A percentile compares a stretch with the other conserved stretches of the same genome.
phyloP scores from a whole-genome alignment of 768 basidiomycete species.

The Agrocybe pediades region DNA sequence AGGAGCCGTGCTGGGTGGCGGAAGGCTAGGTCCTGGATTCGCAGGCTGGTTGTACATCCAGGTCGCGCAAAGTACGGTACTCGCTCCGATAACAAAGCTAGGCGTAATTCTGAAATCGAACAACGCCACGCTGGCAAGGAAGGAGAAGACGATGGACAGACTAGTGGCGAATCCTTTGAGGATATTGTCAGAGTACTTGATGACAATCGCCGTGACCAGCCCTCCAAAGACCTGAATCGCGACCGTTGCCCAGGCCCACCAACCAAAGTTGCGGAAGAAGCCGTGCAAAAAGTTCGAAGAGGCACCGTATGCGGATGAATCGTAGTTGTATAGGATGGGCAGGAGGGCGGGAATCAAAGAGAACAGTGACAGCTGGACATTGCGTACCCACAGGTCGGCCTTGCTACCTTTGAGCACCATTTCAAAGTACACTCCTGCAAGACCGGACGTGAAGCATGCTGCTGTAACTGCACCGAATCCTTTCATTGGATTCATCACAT shows the following conservation, averaged over 20 bases:
- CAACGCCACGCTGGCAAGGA: slow-evolving; percentile 88
- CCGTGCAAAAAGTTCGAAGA: slow-evolving; percentile 52
- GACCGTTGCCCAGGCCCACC: slow-evolving; percentile 97
- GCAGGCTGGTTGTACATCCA: slow-evolving; percentile 92
- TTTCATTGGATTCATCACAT: slow-evolving; percentile 81
- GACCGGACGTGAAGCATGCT: slow-evolving; percentile 94
- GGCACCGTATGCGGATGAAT: slow-evolving; percentile 39
- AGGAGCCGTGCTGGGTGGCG: slow-evolving; percentile 4
- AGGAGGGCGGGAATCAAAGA: slow-evolving; percentile 88
- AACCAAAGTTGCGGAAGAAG: slow-evolving; percentile 85
- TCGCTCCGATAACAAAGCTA: slow-evolving; percentile 83
- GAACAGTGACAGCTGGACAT: slow-evolving; percentile 95
- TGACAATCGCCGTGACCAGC: slow-evolving; percentile 91
- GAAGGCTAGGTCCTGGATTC: slow-evolving; percentile 31
- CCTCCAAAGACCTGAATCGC: slow-evolving; percentile 90
- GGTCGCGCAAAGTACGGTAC: slow-evolving; percentile 85
- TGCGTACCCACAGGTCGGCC: slow-evolving; percentile 94
- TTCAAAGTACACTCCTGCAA: slow-evolving; percentile 98
- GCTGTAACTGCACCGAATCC: slow-evolving; percentile 91
- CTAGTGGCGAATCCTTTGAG: slow-evolving; percentile 97
- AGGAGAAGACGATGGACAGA: slow-evolving; percentile 91
- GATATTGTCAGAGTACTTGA: slow-evolving; percentile 96
- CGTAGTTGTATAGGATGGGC: slow-evolving; percentile 62
- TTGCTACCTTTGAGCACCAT: slow-evolving; percentile 94
- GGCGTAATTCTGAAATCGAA: slow-evolving; percentile 91